Conservation (phyloP, 2,329 filamentous ascomycete genomes). For the Mariannaea sp. region DNA sequence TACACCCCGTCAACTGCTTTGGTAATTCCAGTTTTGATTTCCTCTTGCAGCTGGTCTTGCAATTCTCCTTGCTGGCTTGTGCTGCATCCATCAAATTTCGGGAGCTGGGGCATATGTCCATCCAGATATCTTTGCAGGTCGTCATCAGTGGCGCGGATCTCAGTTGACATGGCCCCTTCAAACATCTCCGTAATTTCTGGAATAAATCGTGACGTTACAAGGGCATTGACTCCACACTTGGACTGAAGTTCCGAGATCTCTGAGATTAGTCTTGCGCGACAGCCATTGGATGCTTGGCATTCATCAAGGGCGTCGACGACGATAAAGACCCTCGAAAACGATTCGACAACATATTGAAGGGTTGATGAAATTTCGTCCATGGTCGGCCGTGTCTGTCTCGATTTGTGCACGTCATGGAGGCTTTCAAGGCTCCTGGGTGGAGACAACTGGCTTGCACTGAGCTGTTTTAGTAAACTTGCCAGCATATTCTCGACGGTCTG, state of each 20-base stretch:
- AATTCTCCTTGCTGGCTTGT: no score
- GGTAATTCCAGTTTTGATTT: not conserved
- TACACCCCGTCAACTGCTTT: constrained; percentile 2
- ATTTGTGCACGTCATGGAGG: not conserved
- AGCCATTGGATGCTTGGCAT: not conserved
- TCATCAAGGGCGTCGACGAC: not conserved
- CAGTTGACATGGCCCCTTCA: not conserved
- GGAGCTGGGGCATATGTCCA: no score
- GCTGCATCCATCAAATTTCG: no score
- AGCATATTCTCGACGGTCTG: not conserved
- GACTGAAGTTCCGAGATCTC: not conserved
- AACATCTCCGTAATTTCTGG: not conserved
- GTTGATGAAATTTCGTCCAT: not conserved
- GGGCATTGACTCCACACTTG: not conserved
- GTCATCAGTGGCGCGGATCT: no score
- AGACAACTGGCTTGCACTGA: not conserved
- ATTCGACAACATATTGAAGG: not conserved
- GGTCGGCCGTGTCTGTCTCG: not conserved
- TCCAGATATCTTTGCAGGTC: no score
- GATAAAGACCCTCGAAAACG: not conserved
- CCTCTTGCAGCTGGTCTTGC: not conserved
- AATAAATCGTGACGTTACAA: not conserved
- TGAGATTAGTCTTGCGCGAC: not conserved
- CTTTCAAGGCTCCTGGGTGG: not conserved
- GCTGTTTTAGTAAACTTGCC: not conserved